A percentile compares a stretch with the other conserved stretches of the same genome.
Conservation (phyloP, 202 grass and related monocot genomes). For the Setaria viridis region DNA sequence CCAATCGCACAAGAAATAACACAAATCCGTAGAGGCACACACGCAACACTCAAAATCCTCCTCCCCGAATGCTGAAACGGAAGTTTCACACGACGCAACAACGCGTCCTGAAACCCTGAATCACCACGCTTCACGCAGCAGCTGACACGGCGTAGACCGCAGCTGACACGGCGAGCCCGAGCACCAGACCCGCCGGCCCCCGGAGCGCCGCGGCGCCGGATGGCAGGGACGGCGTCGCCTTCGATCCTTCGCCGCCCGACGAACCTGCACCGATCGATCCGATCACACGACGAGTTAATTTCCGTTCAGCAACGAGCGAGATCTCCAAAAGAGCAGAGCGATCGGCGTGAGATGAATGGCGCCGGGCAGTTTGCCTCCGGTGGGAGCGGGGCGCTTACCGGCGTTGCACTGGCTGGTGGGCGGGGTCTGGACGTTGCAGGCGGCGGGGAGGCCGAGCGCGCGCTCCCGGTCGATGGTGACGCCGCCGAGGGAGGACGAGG, state of each 20-base stretch:
- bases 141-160: conserved; percentile 11
- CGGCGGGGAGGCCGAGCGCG: conserved; percentile 45
- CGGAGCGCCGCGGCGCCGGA: conserved; percentile 27
- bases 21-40: neutral
- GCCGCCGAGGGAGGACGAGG: conserved; percentile 44
- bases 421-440: conserved; percentile 62
- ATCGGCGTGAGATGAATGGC: neutral
- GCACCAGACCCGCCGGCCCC: conserved; percentile 1
- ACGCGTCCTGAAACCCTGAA: conserved; percentile 4
- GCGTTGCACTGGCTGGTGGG: conserved; percentile 55
- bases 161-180: conserved; percentile 37
- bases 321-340: neutral
- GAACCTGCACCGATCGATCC: neutral
- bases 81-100: neutral
- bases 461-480: conserved; percentile 46
- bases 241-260: conserved; percentile 33
- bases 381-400: conserved; percentile 22
- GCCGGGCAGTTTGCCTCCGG: too few species aligned
- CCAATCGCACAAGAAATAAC: neutral
- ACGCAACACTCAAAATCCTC: neutral
- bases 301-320: neutral
- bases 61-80: neutral
- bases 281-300: neutral
- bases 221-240: conserved; percentile 20
- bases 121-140: neutral